phyloP scores from a whole-genome alignment of 2,329 filamentous ascomycete species.

The Fusarium gaditjirri region DNA sequence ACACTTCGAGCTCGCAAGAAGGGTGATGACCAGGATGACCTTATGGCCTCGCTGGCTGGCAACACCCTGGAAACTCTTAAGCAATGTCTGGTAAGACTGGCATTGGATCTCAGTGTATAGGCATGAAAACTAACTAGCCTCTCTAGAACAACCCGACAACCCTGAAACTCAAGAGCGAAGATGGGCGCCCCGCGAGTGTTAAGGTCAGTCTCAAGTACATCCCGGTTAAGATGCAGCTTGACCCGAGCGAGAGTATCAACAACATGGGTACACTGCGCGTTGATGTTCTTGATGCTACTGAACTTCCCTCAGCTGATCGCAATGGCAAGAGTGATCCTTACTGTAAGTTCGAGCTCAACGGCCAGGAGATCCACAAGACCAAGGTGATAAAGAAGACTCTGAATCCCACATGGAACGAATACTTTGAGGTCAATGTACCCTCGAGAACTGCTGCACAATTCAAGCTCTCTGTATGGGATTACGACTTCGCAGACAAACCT shows the following conservation, averaged over 20 bases:
- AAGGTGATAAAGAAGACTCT: constrained; percentile 97
- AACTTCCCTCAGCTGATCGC: constrained; percentile 92
- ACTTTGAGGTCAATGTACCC: constrained; percentile 84
- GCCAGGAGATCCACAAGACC: constrained; percentile 91
- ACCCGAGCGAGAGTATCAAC: constrained; percentile 97
- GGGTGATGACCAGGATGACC: constrained; percentile 78
- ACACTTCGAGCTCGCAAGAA: constrained; percentile 89
- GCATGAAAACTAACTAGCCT: neutral
- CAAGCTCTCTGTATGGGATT: constrained; percentile 86
- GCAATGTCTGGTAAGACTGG: constrained; percentile 77
- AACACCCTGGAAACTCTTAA: constrained; percentile 89
- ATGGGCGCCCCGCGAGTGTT: constrained; percentile 77
- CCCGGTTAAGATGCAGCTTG: constrained; percentile 91
- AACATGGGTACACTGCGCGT: constrained; percentile 96
- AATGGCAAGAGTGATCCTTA: constrained; percentile 98
- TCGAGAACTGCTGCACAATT: constrained; percentile 89
- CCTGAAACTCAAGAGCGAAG: constrained; percentile 80
- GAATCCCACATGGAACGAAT: constrained; percentile 95
- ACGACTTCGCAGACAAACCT: constrained; percentile 95
- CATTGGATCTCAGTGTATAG: no score
- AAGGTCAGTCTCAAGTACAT: constrained; percentile 95
- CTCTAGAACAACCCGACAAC: constrained; percentile 87
- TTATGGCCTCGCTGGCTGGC: constrained; percentile 84
- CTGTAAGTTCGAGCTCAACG: constrained; percentile 93
- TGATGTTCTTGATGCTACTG: constrained; percentile 86